Evolutionary conservation across 768 basidiomycete genomes (phyloP).

Genomic region (Mycena epipterygia): DNA sequence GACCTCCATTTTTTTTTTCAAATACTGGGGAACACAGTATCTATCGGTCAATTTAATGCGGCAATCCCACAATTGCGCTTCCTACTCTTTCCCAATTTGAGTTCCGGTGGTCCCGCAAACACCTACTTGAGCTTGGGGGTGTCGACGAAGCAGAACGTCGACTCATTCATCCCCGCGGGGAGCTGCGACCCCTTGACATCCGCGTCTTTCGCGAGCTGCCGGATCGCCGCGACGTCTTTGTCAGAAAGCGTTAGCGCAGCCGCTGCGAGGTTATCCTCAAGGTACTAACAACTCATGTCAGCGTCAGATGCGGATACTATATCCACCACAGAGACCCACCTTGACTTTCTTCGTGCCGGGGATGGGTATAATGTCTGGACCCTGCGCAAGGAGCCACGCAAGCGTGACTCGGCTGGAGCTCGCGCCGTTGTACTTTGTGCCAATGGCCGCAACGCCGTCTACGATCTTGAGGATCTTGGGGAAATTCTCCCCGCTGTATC

Average conservation of each 20-base stretch:
- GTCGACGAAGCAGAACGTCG: constrained; percentile 37
- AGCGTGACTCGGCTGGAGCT: constrained; percentile 26
- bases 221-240: constrained; percentile 36
- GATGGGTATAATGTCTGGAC: constrained; percentile 29
- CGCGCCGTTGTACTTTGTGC: constrained; percentile 43
- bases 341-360: constrained; percentile 33
- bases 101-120: no score
- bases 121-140: constrained; percentile 32
- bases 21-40: no score
- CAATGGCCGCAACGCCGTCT: constrained; percentile 48
- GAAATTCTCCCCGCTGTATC: constrained; percentile 54
- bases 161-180: constrained; percentile 25
- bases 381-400: constrained; percentile 35
- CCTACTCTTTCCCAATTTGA: no score
- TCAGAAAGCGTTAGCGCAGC: not conserved
- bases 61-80: no score
- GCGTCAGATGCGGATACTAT: not conserved
- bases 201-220: constrained; percentile 41
- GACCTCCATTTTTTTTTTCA: no score
- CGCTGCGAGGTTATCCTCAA: constrained; percentile 49
- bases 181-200: constrained; percentile 41
- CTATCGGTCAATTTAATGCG: no score
- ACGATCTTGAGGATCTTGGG: constrained; percentile 55
- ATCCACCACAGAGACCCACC: constrained; percentile 3
- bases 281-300: constrained; percentile 41